Conservation (phyloP, 768 basidiomycete species). For the Termitomyces sp. region DNA sequence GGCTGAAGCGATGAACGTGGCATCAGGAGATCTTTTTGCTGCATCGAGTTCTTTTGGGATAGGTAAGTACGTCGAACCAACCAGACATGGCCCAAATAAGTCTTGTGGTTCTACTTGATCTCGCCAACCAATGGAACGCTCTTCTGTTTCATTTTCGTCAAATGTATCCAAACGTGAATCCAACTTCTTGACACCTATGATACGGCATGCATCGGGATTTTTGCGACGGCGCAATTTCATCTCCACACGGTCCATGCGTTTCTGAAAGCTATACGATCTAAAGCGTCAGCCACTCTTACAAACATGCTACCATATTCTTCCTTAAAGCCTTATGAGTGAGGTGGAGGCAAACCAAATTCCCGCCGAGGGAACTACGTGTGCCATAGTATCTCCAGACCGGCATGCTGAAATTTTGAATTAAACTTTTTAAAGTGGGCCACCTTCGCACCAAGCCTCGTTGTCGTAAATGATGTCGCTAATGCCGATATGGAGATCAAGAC, state of each 20-base stretch:
- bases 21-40: not conserved
- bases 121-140: not conserved
- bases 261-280: not conserved
- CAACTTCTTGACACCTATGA: not conserved
- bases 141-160: not conserved
- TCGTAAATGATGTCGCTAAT: not conserved
- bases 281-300: not conserved
- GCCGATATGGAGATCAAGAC: not conserved
- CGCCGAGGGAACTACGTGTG: not conserved
- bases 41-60: not conserved
- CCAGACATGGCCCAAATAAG: not conserved
- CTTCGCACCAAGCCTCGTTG: no score
- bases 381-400: not conserved
- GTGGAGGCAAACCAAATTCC: not conserved
- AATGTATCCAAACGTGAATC: not conserved
- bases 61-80: not conserved
- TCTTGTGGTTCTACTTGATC: not conserved
- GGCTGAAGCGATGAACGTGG: not conserved
- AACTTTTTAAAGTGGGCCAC: not conserved
- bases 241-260: not conserved
- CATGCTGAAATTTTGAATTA: not conserved
- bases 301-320: not conserved
- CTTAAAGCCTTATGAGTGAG: not conserved
- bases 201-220: constrained; percentile 2
- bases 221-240: constrained; percentile 1